A percentile compares a stretch with the other conserved stretches of the same genome.
Conservation (phyloP, 129 eudicot species). For the Flaveria brownii region DNA sequence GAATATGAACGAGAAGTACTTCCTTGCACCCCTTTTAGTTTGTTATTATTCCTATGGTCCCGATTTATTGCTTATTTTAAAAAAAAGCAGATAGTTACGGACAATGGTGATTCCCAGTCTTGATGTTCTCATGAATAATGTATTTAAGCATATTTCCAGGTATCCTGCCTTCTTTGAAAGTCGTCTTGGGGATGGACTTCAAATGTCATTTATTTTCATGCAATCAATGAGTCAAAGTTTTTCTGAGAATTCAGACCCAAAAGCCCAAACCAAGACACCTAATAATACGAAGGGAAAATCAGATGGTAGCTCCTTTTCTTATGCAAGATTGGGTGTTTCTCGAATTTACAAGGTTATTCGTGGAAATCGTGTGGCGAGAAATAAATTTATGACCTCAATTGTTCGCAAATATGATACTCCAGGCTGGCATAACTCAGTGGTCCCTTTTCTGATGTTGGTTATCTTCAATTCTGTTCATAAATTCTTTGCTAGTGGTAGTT, state of each 20-base stretch:
- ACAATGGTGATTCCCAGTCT: background rate
- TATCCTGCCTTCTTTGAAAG: slow-evolving; percentile 94
- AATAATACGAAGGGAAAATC: slow-evolving; percentile 56
- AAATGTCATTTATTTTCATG: slow-evolving; percentile 83
- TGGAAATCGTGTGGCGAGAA: slow-evolving; percentile 83
- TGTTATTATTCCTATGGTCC: slow-evolving; percentile 11
- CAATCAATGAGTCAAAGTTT: slow-evolving; percentile 57
- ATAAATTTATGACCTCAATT: slow-evolving; percentile 92
- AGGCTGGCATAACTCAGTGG: slow-evolving; percentile 53
- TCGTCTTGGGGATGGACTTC: slow-evolving; percentile 98
- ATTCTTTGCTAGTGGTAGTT: slow-evolving; percentile 9
- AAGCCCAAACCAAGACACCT: slow-evolving; percentile 49
- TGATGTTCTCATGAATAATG: slow-evolving; percentile 30
- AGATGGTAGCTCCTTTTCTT: slow-evolving; percentile 54
- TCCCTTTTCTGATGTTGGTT: slow-evolving; percentile 73
- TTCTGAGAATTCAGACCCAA: slow-evolving; percentile 41
- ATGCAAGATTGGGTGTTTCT: slow-evolving; percentile 83
- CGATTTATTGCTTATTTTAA: background rate
- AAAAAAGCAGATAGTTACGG: slow-evolving; percentile 9
- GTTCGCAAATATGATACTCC: slow-evolving; percentile 88
- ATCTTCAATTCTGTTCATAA: background rate
- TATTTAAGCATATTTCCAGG: slow-evolving; percentile 51
- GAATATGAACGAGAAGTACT: slow-evolving; percentile 97
- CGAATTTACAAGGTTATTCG: slow-evolving; percentile 97
- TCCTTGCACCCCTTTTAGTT: slow-evolving; percentile 15